Conservation (phyloP, 2,329 filamentous ascomycete genomes). For the Alternaria sp. region DNA sequence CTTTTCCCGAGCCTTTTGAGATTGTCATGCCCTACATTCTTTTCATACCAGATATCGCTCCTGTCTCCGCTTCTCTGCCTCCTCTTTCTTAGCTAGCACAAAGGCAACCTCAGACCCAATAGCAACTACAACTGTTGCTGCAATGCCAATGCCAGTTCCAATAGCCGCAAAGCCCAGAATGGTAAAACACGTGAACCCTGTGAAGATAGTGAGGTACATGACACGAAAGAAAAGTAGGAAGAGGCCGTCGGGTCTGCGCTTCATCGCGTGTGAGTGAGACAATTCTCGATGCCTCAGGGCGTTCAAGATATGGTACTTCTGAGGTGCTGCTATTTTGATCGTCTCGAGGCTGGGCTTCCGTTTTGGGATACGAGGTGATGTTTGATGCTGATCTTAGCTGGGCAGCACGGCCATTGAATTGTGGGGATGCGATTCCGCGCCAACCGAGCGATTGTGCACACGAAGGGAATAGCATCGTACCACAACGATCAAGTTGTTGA, state of each 20-base stretch:
- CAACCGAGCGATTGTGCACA: neutral
- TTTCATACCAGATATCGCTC: conserved; percentile 14
- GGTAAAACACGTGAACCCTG: conserved; percentile 20
- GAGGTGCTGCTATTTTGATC: neutral
- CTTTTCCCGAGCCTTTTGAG: neutral
- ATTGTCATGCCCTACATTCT: neutral
- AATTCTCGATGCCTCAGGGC: neutral
- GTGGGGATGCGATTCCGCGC: conserved; percentile 3
- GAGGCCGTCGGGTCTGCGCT: conserved; percentile 9
- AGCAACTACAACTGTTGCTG: conserved; percentile 17
- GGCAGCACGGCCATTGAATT: conserved; percentile 6
- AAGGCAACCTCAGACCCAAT: conserved; percentile 19
- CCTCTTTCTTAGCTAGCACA: conserved; percentile 7
- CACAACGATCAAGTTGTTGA: neutral
- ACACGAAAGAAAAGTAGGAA: conserved; percentile 23
- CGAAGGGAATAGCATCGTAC: neutral
- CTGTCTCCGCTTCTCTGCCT: conserved; percentile 2
- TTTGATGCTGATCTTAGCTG: conserved; percentile 5
- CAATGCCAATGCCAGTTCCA: conserved; percentile 13
- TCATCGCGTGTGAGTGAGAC: conserved; percentile 1
- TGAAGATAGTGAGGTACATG: conserved; percentile 20
- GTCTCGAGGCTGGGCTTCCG: neutral
- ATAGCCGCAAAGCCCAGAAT: conserved; percentile 18
- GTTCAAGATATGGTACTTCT: neutral
- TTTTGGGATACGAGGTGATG: conserved; percentile 6